Conservation (phyloP, 148 eudicot genomes). For the Bassia scoparia region DNA sequence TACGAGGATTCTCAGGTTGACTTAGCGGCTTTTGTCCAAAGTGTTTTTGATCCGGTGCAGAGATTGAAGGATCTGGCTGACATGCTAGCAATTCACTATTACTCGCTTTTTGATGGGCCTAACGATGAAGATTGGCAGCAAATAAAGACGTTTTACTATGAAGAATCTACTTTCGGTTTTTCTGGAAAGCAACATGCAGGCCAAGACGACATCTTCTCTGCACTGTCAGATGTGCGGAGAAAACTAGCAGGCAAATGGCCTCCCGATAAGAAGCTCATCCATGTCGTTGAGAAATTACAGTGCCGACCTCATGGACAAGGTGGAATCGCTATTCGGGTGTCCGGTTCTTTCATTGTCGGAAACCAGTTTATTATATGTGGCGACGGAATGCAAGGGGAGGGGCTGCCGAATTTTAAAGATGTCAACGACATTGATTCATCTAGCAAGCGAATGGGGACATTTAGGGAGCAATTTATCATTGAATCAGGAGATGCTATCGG, state of each 20-base stretch:
- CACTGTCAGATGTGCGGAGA: constrained; percentile 54
- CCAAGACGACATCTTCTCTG: constrained; percentile 43
- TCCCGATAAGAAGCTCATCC: constrained; percentile 81
- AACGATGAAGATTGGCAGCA: constrained; percentile 87
- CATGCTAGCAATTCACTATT: constrained; percentile 89
- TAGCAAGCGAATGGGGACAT: constrained; percentile 66
- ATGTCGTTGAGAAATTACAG: constrained; percentile 84
- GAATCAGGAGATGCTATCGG: constrained; percentile 69
- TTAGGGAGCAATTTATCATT: constrained; percentile 79
- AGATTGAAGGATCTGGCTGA: constrained; percentile 91
- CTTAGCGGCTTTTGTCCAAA: constrained; percentile 64
- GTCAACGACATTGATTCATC: constrained; percentile 59
- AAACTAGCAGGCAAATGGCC: constrained; percentile 90
- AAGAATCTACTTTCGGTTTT: constrained; percentile 65
- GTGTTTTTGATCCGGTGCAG: constrained; percentile 79
- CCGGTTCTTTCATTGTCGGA: constrained; percentile 80
- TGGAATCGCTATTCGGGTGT: constrained; percentile 81
- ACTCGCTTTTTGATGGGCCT: constrained; percentile 80
- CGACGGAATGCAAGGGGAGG: constrained; percentile 87
- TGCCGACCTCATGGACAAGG: constrained; percentile 78
- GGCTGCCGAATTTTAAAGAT: constrained; percentile 80
- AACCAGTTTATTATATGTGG: constrained; percentile 89
- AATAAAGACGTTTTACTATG: constrained; percentile 57
- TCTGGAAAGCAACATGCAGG: constrained; percentile 62
- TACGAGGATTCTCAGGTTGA: constrained; percentile 60